These are phyloP conservation scores for Przewalskia tangutica DNA, from an alignment of 257 asterid species.

Conservation along the genomic window DNA sequence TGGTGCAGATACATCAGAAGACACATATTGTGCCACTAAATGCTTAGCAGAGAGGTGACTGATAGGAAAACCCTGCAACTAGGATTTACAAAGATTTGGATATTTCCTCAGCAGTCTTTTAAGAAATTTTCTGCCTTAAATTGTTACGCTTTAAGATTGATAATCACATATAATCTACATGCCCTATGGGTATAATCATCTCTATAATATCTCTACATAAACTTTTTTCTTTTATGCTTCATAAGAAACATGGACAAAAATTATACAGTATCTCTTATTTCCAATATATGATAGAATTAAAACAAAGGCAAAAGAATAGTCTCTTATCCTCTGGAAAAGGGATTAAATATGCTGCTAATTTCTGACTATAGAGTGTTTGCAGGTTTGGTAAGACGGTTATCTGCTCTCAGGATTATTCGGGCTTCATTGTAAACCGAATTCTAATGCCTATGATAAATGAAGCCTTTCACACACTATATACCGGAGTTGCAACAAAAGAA, in stretches of 20 bases:
- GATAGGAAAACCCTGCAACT: neutral
- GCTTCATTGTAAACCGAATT: conserved; percentile 80
- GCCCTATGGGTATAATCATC: neutral
- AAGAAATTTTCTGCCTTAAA: neutral
- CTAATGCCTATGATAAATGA: conserved; percentile 93
- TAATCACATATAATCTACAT: neutral
- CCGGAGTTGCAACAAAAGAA: conserved; percentile 84
- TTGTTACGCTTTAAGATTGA: neutral
- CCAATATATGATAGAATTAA: neutral
- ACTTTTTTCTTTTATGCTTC: neutral
- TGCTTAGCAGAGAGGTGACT: conserved; percentile 73
- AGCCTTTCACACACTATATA: conserved; percentile 65
- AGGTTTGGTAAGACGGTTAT: conserved; percentile 80
- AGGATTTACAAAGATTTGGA: neutral
- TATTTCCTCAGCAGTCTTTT: neutral
- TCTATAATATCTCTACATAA: no score
- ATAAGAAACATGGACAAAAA: neutral
- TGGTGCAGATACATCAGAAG: conserved; percentile 77
- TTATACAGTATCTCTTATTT: neutral
- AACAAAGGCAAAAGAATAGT: no score
- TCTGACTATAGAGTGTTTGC: conserved; percentile 14
- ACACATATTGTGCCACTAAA: conserved; percentile 52
- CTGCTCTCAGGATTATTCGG: conserved; percentile 77
- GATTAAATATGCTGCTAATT: no score
- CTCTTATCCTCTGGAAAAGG: neutral